Conservation (phyloP, 495 filamentous ascomycete genomes). For the Echria macrotheca region DNA sequence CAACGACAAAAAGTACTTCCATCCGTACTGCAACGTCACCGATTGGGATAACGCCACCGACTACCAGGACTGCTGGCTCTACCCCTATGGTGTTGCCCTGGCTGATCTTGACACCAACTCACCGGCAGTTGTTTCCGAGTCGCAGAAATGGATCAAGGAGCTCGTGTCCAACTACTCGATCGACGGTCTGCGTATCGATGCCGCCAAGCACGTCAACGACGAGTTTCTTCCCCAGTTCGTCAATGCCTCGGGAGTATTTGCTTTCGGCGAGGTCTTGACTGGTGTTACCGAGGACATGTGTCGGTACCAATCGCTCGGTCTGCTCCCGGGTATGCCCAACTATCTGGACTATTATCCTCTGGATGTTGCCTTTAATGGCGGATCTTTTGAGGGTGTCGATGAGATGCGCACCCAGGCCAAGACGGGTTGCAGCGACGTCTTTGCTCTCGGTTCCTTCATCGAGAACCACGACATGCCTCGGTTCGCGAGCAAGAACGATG, state of each 20-base stretch:
- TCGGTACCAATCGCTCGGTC: slow-evolving; percentile 29
- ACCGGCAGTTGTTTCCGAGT: slow-evolving; percentile 46
- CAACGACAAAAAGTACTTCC: slow-evolving; percentile 60
- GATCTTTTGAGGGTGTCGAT: slow-evolving; percentile 14
- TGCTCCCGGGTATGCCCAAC: slow-evolving; percentile 64
- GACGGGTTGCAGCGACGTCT: slow-evolving; percentile 27
- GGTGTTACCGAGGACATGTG: slow-evolving; percentile 23
- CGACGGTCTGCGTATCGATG: slow-evolving; percentile 75
- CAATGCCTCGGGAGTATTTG: slow-evolving; percentile 64
- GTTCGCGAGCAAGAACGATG: slow-evolving; percentile 53
- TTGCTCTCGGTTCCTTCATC: slow-evolving; percentile 54
- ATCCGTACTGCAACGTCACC: slow-evolving; percentile 58
- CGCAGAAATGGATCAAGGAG: slow-evolving; percentile 58
- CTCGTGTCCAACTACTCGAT: slow-evolving; percentile 68
- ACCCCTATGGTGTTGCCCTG: slow-evolving; percentile 49
- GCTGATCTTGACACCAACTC: slow-evolving; percentile 66
- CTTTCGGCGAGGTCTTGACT: slow-evolving; percentile 56
- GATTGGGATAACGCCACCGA: slow-evolving; percentile 52
- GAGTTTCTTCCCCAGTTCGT: slow-evolving; percentile 62
- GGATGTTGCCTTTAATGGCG: slow-evolving; percentile 32
- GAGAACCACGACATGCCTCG: slow-evolving; percentile 78
- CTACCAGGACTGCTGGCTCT: slow-evolving; percentile 58
- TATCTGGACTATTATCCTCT: slow-evolving; percentile 64
- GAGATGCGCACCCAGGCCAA: slow-evolving; percentile 14
- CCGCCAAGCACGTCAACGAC: slow-evolving; percentile 65